These are phyloP conservation scores for Teunomyces pallodes DNA, from an alignment of 805 yeast genomes.

Conservation along the genomic window DNA sequence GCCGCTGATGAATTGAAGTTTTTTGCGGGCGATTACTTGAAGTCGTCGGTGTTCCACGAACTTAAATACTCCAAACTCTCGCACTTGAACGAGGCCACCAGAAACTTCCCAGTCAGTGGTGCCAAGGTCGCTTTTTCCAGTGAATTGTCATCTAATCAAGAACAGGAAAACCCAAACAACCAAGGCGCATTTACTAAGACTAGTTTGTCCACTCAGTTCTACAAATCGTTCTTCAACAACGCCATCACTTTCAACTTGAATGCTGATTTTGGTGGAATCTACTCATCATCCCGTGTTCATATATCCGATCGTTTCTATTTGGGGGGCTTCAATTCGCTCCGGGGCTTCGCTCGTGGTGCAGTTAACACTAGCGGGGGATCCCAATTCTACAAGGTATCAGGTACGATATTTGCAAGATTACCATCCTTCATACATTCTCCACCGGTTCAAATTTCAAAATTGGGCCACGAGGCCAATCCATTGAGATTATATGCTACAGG, in stretches of 20 bases:
- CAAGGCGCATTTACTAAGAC: constrained; percentile 34
- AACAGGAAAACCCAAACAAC: constrained; percentile 19
- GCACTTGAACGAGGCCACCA: constrained; percentile 21
- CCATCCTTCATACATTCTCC: constrained; percentile 43
- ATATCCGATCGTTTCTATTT: constrained; percentile 77
- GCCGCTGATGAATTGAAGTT: constrained; percentile 45
- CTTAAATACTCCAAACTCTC: constrained; percentile 20
- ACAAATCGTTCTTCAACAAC: constrained; percentile 44
- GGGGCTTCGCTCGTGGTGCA: constrained; percentile 67
- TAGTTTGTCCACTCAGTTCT: constrained; percentile 24
- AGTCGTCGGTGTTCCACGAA: constrained; percentile 31
- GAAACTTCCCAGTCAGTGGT: constrained; percentile 46
- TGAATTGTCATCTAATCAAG: constrained; percentile 44
- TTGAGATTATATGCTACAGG: constrained; percentile 57
- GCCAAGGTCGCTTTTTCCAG: constrained; percentile 59
- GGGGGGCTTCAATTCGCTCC: constrained; percentile 74
- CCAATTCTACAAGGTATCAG: constrained; percentile 53
- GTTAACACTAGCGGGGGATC: constrained; percentile 78
- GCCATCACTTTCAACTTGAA: constrained; percentile 49
- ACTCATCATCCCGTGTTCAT: constrained; percentile 40
- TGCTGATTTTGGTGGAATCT: constrained; percentile 55
- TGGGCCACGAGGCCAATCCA: constrained; percentile 27
- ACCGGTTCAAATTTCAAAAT: constrained; percentile 5
- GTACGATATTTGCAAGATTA: constrained; percentile 56
- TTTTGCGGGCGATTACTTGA: constrained; percentile 35